Evolutionary conservation across 2,329 filamentous ascomycete genomes (phyloP), one percentile per base, ranked within the genome.

Genomic region (Stenocarpella maydis): DNA sequence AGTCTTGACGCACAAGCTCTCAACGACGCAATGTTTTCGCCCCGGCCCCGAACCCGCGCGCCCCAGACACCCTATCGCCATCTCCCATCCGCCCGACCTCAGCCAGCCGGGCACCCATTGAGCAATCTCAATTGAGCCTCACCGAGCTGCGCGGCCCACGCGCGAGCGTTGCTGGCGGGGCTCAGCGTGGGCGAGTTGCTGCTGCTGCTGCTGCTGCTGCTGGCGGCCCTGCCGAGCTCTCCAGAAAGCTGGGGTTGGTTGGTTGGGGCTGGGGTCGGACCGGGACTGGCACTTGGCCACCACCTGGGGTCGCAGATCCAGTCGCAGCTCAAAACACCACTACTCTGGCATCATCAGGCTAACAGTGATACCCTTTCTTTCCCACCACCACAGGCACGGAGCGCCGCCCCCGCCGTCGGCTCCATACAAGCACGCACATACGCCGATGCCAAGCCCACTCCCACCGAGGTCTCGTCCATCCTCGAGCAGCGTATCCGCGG

Each of bases 401-500:
- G 91, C 88, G 91, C 90, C 87, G 88, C 90, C 86, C 93, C 94
- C 82, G 91, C 89, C 87, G 86, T 88, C 79, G 84, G 86, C 77
- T 85, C 89, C 77, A 87, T 91, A 82, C 90, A 92, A 82, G 84
- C 90, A 83, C 93, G 96, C 86, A 89, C 89, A 84, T 98, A 97
- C 86, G 95, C 94, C 82, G 95, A 97, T 80, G 92, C 93, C 77
- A 98, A 98, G 90, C 94, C 96, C 79, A 85, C 94, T 72, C 96
- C 96, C 78, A 99, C 95, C 80, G 96, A 99, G 89, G 95, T 98
- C 79, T 98, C 96, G 78, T 98, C 95, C 78, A 98, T 99, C 85
- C 93, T 99, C 82, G 96, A 98, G 89, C 95, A 98, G 90, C 91
- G 95, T 86, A 99, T 99, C 81, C 93, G 96, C 82, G 96, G 96